Percentiles rank a stretch among this genome's conserved stretches.
Evolutionary conservation across 495 filamentous ascomycete genomes (phyloP).

Genomic region (Umbilicaria muhlenbergii): DNA sequence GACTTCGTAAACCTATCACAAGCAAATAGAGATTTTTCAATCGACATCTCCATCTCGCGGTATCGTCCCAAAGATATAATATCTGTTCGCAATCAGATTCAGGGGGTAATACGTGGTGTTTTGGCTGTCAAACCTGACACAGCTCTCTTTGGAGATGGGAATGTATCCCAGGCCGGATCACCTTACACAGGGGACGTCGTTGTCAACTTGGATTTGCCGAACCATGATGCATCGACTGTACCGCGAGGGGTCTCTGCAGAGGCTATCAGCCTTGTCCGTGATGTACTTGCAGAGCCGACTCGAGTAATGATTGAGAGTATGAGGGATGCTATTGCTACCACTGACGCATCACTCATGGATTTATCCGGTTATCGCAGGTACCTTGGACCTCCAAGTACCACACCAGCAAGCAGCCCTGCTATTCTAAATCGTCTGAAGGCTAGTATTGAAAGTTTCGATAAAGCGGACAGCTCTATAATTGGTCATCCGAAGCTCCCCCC

Average conservation of each 20-base stretch:
- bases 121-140: constrained; percentile 28
- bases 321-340: constrained; percentile 21
- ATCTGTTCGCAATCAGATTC: constrained; percentile 33
- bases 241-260: too few species aligned
- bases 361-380: constrained; percentile 30
- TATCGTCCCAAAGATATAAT: constrained; percentile 31
- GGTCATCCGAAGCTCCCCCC: constrained; percentile 15
- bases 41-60: constrained; percentile 34
- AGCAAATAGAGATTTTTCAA: constrained; percentile 35
- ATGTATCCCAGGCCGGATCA: too few species aligned
- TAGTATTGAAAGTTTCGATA: constrained; percentile 23
- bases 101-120: constrained; percentile 33
- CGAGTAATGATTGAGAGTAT: constrained; percentile 29
- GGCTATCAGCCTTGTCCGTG: constrained; percentile 10
- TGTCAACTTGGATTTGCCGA: too few species aligned
- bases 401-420: constrained; percentile 19
- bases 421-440: constrained; percentile 7
- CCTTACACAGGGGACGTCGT: too few species aligned
- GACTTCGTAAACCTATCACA: constrained; percentile 39
- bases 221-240: too few species aligned
- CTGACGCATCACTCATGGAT: constrained; percentile 31
- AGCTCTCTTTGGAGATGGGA: constrained; percentile 19
- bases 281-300: constrained; percentile 29
- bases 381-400: constrained; percentile 19
- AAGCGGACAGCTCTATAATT: constrained; percentile 20